These are phyloP conservation scores for Cadophora sp. DNA, from an alignment of 2,329 filamentous ascomycete genomes.

Conservation along the genomic window DNA sequence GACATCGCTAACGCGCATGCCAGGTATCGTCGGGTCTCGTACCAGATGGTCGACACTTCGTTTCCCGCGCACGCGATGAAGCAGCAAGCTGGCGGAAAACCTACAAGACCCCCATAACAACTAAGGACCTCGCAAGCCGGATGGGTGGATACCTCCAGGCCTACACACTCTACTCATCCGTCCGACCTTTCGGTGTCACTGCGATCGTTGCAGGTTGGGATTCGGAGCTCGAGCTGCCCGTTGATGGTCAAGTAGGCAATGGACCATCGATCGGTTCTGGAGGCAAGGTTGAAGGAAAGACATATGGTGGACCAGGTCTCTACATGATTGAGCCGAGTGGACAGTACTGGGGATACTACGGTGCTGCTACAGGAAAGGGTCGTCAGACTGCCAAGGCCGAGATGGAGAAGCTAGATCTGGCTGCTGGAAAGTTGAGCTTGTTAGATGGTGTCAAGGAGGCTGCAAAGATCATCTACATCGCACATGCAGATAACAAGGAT, in stretches of 20 bases:
- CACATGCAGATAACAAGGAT: slow-evolving; percentile 99
- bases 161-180: slow-evolving; percentile 96
- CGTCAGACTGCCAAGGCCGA: slow-evolving; percentile 97
- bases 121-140: slow-evolving; percentile 84
- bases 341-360: slow-evolving; percentile 98
- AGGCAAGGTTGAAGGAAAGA: slow-evolving; percentile 78
- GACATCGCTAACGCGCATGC: slow-evolving; percentile 25
- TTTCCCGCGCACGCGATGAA: slow-evolving; percentile 93
- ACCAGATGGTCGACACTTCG: slow-evolving; percentile 94
- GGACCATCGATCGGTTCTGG: slow-evolving; percentile 82
- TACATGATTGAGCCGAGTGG: slow-evolving; percentile 99
- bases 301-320: slow-evolving; percentile 86
- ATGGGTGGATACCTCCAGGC: slow-evolving; percentile 97
- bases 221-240: slow-evolving; percentile 81
- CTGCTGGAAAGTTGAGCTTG: slow-evolving; percentile 76
- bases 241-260: slow-evolving; percentile 88
- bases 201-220: slow-evolving; percentile 95
- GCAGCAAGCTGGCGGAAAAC: slow-evolving; percentile 87
- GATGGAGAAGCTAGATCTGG: slow-evolving; percentile 94
- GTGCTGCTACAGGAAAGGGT: slow-evolving; percentile 95
- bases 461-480: slow-evolving; percentile 94
- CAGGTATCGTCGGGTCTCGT: slow-evolving; percentile 94
- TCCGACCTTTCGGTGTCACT: slow-evolving; percentile 95
- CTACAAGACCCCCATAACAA: slow-evolving; percentile 95
- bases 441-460: slow-evolving; percentile 94